Percentiles rank a stretch among this genome's conserved stretches.
These are phyloP conservation scores for Daldinia eschscholtzii DNA, from an alignment of 2,329 filamentous ascomycete species.

Conservation along the genomic window DNA sequence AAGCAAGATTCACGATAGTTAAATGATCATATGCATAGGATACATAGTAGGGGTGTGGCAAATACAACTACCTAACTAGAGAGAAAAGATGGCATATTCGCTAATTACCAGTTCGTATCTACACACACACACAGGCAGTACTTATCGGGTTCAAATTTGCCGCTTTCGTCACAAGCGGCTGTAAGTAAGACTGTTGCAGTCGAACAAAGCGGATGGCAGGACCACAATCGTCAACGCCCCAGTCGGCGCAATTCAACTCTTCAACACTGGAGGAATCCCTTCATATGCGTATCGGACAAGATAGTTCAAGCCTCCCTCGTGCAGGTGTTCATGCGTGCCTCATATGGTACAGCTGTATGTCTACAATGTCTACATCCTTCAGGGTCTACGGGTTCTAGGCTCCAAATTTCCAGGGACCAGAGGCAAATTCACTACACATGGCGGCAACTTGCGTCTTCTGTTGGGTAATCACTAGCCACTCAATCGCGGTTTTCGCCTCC, in stretches of 20 bases:
- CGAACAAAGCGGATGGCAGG: constrained; percentile 19
- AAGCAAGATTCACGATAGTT: constrained; percentile 23
- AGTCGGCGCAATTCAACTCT: constrained; percentile 11
- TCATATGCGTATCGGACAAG: background rate
- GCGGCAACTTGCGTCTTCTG: constrained; percentile 40
- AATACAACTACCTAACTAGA: constrained; percentile 3
- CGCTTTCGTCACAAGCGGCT: constrained; percentile 50
- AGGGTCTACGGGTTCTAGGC: constrained; percentile 32
- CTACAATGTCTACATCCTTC: constrained; percentile 21
- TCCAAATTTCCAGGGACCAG: constrained; percentile 27
- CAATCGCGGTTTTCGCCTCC: constrained; percentile 33
- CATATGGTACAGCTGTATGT: background rate
- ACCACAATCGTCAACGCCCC: constrained; percentile 23
- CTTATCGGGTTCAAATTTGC: constrained; percentile 38
- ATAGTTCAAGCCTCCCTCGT: constrained; percentile 16
- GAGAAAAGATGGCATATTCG: constrained; percentile 10
- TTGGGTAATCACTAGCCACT: constrained; percentile 35
- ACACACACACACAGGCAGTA: background rate
- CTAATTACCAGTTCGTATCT: constrained; percentile 7
- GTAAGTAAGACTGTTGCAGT: constrained; percentile 28
- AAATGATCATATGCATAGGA: constrained; percentile 14
- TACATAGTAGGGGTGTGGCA: constrained; percentile 10
- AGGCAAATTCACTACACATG: constrained; percentile 39
- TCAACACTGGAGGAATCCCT: constrained; percentile 2
- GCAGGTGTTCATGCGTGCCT: constrained; percentile 5